Base-by-base conservation (phyloP, 805 yeast species). In the Tetrapisispora namnaoensis region DNA sequence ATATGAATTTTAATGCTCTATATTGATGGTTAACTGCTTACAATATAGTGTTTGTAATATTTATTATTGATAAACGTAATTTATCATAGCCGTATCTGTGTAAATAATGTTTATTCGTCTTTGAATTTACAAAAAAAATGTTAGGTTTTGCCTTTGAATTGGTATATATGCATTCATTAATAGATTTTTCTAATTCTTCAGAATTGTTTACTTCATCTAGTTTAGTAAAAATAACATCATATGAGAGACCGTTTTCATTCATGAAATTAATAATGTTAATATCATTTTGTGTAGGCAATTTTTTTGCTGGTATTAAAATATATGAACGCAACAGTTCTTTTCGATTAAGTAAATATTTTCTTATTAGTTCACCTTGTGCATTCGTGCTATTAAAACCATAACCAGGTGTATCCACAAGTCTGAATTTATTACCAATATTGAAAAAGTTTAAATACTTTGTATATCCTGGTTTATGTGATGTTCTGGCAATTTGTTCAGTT, bases 321-420 rank as follows among this genome's bases (percentile, higher is more conserved):
- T 76, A 86, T 2, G 80, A 80, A 44, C 80, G 72, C 30, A 75
- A 68, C 21, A 89, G 67, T 32, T 72, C 76, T 48, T 70, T 63
- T 44, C 93, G 68, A 21, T 74, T 68, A 27, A 68, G 66, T 8
- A 90, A 63, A 58, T 87, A 89, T 35, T 79, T 77, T 57, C 79
- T 59, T 1, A 84, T 83, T 28, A 81, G 72, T 38, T 76, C 68
- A 1, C 96, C 97, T 61, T 90, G 96, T 54, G 71, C 67, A 9
- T 58, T 60, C 16, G 73, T 74, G 17, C 95, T 89, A 52, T 74
- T 78, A 37, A 67, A 74, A 2, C 98, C 98, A 62, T 90, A 90
- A 0, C 98, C 98, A 0, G 98, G 98, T 22, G 88, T 76, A 61
- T 90, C 98, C 2, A 88, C 77, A 3, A 90, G 57, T 51, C 87